Evolutionary conservation across 2,329 filamentous ascomycete species (phyloP), one percentile per base, ranked within the genome.

Genomic region (Fusarium newnesense): DNA sequence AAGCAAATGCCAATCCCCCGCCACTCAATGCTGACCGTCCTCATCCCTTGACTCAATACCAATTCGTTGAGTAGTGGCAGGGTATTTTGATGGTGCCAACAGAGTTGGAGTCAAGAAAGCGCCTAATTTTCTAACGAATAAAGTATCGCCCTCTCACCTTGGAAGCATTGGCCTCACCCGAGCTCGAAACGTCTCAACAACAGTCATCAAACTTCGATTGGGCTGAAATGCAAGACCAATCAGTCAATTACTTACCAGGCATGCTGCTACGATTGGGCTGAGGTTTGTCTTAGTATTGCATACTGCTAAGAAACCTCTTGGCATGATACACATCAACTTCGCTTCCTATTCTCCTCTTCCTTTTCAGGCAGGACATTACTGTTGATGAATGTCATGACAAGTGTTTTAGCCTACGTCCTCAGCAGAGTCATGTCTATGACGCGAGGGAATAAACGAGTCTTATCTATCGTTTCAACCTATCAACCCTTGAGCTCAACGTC

Each of bases 111-210:
- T 69, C 43, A n/a, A n/a, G 28, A 72, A 60, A 60, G 59, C 63
- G 67, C 62, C 70, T 30, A 59, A n/a, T 54, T 52, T 52, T 54
- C 40, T 57, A 72, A 43, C 70, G 57, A 73, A 72, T 67, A 34
- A 59, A 49, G 54, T 49, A 46, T 60, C 49, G 59, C 46, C 53
- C 37, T 50, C 64, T 65, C 50, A 52, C 46, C 52, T 72, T 57
- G 54, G 5, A 49, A 50, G 47, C 50, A 69, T 67, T 74, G 49
- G 39, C 46, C 54, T 74, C 67, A 44, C 71, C 67, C 69, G 67
- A 57, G 53, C 53, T 65, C 58, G 67, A 68, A 71, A 74, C 63
- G 59, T 67, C 70, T 74, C 70, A 72, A 73, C 70, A 73, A 74
- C 70, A 52, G 59, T 43, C 47, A 30, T 26, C 50, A 61, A 70